These are phyloP conservation scores for Sporothrix globosa DNA, from an alignment of 2,329 filamentous ascomycete genomes.

Conservation along the genomic window DNA sequence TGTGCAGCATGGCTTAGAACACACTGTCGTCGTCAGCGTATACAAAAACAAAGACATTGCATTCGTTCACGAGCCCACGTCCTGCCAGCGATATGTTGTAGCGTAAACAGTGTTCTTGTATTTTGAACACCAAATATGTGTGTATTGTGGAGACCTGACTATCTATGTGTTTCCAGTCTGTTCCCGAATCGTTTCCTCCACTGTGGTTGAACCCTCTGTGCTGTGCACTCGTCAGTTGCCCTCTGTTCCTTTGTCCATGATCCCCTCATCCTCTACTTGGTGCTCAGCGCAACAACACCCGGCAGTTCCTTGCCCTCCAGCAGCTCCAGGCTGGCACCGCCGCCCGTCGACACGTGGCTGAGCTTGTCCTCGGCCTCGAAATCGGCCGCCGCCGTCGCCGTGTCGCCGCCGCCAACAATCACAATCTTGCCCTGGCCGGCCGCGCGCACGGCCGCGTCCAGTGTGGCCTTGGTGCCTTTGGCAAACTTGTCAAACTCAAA, in stretches of 20 bases:
- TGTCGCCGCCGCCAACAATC: conserved; percentile 98
- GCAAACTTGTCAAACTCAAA: conserved; percentile 98
- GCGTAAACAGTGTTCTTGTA: no score
- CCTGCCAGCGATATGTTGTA: no score
- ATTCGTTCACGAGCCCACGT: no score
- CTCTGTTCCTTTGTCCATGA: not conserved
- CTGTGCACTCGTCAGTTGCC: no score
- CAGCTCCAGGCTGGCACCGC: conserved; percentile 92
- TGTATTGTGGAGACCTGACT: no score
- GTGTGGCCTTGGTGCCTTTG: conserved; percentile 85
- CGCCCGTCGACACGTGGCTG: conserved; percentile 96
- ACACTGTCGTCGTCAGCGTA: no score
- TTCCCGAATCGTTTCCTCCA: no score
- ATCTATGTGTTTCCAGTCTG: conserved; percentile 1
- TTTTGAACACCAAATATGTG: no score
- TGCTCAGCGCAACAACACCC: conserved; percentile 88
- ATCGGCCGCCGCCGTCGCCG: conserved; percentile 95
- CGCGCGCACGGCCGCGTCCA: conserved; percentile 84
- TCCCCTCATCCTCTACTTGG: conserved; percentile 55
- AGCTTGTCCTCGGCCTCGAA: conserved; percentile 95
- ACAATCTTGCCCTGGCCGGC: conserved; percentile 82
- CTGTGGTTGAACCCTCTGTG: no score
- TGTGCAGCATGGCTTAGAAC: no score
- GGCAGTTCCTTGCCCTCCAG: conserved; percentile 98
- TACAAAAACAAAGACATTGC: not conserved